phyloP scores from a whole-genome alignment of 768 basidiomycete genomes.

The Rhizopogon sp. region DNA sequence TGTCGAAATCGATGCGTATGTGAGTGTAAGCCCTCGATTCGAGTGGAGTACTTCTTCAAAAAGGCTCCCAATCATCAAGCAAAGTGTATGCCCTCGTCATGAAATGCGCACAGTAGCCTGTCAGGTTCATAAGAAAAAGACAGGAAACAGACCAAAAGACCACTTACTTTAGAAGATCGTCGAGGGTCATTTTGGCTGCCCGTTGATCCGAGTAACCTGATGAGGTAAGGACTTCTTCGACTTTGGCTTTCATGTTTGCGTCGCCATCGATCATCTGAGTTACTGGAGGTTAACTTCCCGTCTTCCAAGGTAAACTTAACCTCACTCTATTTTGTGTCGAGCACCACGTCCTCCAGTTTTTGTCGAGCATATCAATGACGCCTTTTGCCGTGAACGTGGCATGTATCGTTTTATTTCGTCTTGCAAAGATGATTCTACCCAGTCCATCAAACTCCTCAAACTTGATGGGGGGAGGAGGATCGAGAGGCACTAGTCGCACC shows the following conservation, averaged over 20 bases:
- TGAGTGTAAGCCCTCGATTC: not conserved
- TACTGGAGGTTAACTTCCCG: not conserved
- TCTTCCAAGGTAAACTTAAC: not conserved
- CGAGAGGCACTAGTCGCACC: conserved; percentile 83
- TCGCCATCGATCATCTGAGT: conserved; percentile 65
- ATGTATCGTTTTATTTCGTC: conserved; percentile 86
- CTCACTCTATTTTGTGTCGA: conserved; percentile 66
- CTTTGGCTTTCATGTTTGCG: conserved; percentile 59
- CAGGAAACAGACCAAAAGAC: not conserved
- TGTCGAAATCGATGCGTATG: not conserved
- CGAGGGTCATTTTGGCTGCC: conserved; percentile 90
- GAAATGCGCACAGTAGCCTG: conserved; percentile 69
- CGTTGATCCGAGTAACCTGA: conserved; percentile 72
- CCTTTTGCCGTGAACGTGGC: conserved; percentile 93
- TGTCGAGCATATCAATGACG: conserved; percentile 90
- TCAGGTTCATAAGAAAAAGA: conserved; percentile 3
- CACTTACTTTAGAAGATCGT: conserved; percentile 83
- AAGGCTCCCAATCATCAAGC: conserved; percentile 32
- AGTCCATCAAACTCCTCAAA: conserved; percentile 99
- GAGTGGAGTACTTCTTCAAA: no score
- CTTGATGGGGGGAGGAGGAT: conserved; percentile 92
- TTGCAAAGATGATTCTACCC: conserved; percentile 82
- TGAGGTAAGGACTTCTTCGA: conserved; percentile 70
- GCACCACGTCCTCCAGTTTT: conserved; percentile 91
- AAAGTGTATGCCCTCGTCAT: conserved; percentile 71